Conservation (phyloP, 164 flowering plant species). For the Macadamia integrifolia region DNA sequence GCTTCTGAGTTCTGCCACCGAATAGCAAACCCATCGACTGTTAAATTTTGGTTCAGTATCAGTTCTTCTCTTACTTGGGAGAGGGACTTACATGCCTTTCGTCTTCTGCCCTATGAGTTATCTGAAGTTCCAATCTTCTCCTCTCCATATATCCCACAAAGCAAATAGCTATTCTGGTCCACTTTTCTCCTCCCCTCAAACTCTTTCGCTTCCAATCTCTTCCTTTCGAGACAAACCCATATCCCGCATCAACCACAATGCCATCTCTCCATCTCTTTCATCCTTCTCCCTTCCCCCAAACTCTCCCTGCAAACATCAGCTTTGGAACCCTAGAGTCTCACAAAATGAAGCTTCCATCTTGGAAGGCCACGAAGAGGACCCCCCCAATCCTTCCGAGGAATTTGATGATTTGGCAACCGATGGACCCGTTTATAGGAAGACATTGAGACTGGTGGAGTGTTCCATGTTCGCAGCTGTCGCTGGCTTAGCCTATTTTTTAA, state of each 20-base stretch:
- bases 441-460: conserved; percentile 84
- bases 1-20: no score
- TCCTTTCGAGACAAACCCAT: background rate
- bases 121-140: conserved; percentile 10
- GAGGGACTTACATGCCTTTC: background rate
- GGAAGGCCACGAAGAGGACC: conserved; percentile 14
- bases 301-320: conserved; percentile 12
- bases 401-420: conserved; percentile 41
- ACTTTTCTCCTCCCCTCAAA: conserved; percentile 2
- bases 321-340: conserved; percentile 16
- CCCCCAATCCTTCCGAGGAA: conserved; percentile 6
- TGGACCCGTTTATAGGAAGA: conserved; percentile 54
- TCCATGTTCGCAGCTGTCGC: conserved; percentile 92
- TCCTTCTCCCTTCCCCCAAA: conserved; percentile 1
- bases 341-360: background rate
- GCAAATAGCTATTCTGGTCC: conserved; percentile 12
- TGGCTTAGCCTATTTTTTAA: conserved; percentile 65
- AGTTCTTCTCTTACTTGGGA: no score
- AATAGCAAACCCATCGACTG: no score
- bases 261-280: conserved; percentile 4
- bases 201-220: conserved; percentile 7
- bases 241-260: background rate
- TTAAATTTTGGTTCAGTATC: no score
- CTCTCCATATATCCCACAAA: conserved; percentile 10
- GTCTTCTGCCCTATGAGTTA: conserved; percentile 17